Evolutionary conservation across 305 asterid genomes (phyloP), one percentile per base, ranked within the genome.

Genomic region (Fraxinus ornus): DNA sequence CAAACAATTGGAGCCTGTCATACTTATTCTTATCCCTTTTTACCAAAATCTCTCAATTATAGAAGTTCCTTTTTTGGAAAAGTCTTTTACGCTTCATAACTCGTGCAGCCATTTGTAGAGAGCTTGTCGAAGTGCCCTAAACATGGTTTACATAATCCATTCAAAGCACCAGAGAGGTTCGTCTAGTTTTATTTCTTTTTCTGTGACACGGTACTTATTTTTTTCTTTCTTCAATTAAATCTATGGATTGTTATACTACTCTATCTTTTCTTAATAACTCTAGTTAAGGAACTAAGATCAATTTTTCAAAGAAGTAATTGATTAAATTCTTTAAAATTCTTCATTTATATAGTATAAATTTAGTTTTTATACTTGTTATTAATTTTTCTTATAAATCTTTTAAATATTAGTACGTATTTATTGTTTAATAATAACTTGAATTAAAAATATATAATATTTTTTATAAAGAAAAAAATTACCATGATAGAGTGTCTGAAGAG

Each of bases 141-240:
- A 87, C 98, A 97, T 89, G 99, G 98, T 68, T 80, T 96, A 57
- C 99, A 96, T 84, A 94, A 94, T 85, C 99, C 99, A 55, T 96
- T 94, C 79, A 96, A 94, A 87, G 85, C 94, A 74, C 98, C 98
- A 55, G 99, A 96, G 87, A 97, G 99, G 97, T 91, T 60, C 19
- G 79, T 10, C 79, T 80, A 1, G 33, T 76, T 68, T 82, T 33
- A 35, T 19, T 68, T 19, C 17, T 57, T 80, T 83, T 30, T 9
- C 13, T 28, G 3, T 30, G 76, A 30, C 66, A 5, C 77, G 24
- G 3, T 19, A 55, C 32, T 19, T 37, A 33, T 1, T 78, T 70
- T 32, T 47, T 71, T 33, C 33, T 30, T 13, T 30, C 76, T 21
- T 71, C 44, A 13, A 32, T 30, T 2, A 13, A 15, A 30, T 32